Percentiles rank a stretch among this genome's conserved stretches.
Conservation (phyloP, 2,329 filamentous ascomycete genomes). For the Cryphonectria radicalis region DNA sequence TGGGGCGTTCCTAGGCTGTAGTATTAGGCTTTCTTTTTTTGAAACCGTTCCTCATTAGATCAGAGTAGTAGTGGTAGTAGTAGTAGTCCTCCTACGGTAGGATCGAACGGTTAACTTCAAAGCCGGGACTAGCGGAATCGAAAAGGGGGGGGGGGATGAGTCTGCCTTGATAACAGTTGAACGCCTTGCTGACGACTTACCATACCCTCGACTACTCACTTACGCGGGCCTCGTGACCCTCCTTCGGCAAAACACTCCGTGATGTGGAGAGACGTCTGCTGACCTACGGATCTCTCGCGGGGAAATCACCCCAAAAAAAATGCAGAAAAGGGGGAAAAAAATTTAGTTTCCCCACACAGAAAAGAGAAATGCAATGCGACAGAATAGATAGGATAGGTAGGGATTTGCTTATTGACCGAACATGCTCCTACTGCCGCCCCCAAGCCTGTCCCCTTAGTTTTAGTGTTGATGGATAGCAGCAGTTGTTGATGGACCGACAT, state of each 20-base stretch:
- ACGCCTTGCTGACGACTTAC: not conserved
- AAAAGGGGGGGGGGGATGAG: not conserved
- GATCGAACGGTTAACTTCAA: not conserved
- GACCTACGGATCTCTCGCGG: not conserved
- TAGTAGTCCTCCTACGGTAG: not conserved
- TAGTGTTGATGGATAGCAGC: not conserved
- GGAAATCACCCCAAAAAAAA: not conserved
- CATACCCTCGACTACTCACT: not conserved
- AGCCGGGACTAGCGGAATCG: not conserved
- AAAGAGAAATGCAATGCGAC: not conserved
- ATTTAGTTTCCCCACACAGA: too few species aligned
- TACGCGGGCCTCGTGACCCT: not conserved
- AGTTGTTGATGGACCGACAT: not conserved
- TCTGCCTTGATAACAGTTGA: not conserved
- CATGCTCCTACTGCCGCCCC: not conserved
- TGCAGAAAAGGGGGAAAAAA: too few species aligned
- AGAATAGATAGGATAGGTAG: not conserved
- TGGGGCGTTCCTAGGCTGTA: not conserved
- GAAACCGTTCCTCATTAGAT: too few species aligned
- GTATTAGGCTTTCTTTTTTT: not conserved
- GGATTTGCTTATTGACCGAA: not conserved
- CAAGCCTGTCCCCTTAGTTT: too few species aligned
- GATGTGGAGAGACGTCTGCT: not conserved
- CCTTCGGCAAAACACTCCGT: not conserved
- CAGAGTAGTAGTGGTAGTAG: too few species aligned